Base-by-base conservation (phyloP, 768 basidiomycete species). In the Hemileccinum rubropunctum region DNA sequence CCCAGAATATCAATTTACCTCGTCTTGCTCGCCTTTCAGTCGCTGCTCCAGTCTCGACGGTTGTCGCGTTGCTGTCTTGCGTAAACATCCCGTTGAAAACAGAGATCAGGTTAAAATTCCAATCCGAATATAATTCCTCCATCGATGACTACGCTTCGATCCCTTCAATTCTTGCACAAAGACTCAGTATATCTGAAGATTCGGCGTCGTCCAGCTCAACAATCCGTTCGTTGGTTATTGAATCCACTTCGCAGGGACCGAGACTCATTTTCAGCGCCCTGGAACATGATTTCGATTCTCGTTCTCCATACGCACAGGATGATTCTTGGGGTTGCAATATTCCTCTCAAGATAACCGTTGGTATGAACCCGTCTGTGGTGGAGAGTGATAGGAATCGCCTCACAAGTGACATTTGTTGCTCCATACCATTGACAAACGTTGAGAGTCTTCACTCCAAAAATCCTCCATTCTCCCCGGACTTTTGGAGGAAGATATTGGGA, bases 11-110 rank as follows among this genome's bases (percentile, higher is more conserved):
- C 27, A 1, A 32, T 15, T 14, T 57, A 17, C 34, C 46, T 4
- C 27, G 8, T 18, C 57, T 60, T 4, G 47, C 47, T 36, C 38
- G 40, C 28, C 27, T 59, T 15, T 43, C 4, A 4, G 17, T 60
- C 23, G 8, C 14, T 11, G 58, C 47, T 26, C 50, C 51, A 12
- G 30, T 47, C 17, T 56, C 49, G 12, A 45, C 45, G 17, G 38
- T 59, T 7, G 14, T 47, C 23, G 32, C 17, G 3, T 36, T 60
- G 0, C 21, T 59, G 5, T 47, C 58, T 11, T 41, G 27, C 28
- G 13, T 57, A 14, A 27, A 47, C 17, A 12, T 59, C 6, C 54
- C 54, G 7, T 23, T 21, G 12, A 12, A 32, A 20, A 27, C 48
- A 7, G 17, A 40, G 20, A 14, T 50, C 35, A 45, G n/a, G 18